Conservation (phyloP, 139 green algal genomes). For the Ettlia oleoabundans region DNA sequence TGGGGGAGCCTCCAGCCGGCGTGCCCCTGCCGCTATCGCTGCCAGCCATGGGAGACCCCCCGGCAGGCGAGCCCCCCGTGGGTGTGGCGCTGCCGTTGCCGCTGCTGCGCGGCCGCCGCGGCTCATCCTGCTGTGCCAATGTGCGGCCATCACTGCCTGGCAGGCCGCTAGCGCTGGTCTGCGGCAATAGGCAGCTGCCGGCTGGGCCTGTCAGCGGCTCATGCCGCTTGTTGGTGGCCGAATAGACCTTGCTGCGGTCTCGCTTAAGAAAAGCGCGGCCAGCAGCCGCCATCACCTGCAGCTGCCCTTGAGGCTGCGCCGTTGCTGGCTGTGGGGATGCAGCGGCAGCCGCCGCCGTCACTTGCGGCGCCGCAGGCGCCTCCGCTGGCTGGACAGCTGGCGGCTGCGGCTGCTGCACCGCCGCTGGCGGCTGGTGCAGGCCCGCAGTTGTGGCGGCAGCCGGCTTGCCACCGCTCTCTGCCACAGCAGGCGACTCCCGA, state of each 20-base stretch:
- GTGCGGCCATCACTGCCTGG: neutral
- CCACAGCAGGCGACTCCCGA: neutral
- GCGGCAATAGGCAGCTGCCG: neutral
- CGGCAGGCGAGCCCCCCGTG: neutral
- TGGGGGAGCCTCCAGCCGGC: neutral
- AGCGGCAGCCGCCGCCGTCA: neutral
- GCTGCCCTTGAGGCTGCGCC: neutral
- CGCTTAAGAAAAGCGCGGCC: slow-evolving; percentile 10
- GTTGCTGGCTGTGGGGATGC: neutral
- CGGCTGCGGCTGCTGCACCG: neutral
- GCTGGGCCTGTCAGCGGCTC: neutral
- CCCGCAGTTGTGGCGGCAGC: neutral
- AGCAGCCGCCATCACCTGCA: neutral
- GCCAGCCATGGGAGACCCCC: too few relatives aligned
- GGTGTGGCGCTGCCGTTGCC: neutral
- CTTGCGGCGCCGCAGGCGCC: neutral
- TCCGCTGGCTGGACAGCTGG: neutral
- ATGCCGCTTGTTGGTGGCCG: neutral
- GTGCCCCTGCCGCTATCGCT: too few relatives aligned
- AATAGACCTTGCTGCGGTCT: slow-evolving; percentile 15
- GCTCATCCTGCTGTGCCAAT: neutral
- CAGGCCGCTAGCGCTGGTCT: slow-evolving; percentile 15
- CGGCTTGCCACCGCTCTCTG: neutral
- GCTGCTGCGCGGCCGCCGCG: neutral
- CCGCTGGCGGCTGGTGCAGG: neutral